Percentiles rank a stretch among this genome's conserved stretches.
Conservation (phyloP, 1,284 basidiomycete genomes). For the Prillingera fragicola region DNA sequence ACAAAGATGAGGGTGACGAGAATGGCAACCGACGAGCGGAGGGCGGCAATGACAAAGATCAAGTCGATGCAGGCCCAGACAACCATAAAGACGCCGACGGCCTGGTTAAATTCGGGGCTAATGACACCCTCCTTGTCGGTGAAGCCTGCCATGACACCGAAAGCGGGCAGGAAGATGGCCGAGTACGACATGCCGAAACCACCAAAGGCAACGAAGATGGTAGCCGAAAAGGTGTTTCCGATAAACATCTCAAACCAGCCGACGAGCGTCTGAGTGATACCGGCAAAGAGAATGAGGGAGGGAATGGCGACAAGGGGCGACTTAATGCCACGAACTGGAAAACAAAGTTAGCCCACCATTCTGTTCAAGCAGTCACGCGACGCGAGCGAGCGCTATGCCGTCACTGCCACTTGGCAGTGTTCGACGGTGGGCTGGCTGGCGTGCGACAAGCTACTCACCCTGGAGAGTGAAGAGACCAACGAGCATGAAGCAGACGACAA, state of each 20-base stretch:
- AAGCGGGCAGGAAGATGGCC: constrained; percentile 8
- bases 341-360: constrained; percentile 22
- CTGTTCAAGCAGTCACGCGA: too few species aligned
- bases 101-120: constrained; percentile 14
- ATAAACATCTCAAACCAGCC: constrained; percentile 24
- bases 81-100: constrained; percentile 12
- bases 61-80: constrained; percentile 12
- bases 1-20: constrained; percentile 13
- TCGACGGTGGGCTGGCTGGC: too few species aligned
- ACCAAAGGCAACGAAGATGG: constrained; percentile 16
- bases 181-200: constrained; percentile 16
- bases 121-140: constrained; percentile 13
- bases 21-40: constrained; percentile 19
- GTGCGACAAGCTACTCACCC: constrained; percentile 22
- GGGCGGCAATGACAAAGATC: constrained; percentile 14
- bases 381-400: too few species aligned
- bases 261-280: constrained; percentile 16
- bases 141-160: constrained; percentile 10
- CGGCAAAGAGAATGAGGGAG: constrained; percentile 11
- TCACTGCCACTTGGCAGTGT: too few species aligned
- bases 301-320: constrained; percentile 8
- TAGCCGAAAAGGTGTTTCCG: constrained; percentile 20
- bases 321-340: constrained; percentile 10
- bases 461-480: constrained; percentile 16
- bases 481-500: constrained; percentile 6